phyloP scores from a whole-genome alignment of 2,329 filamentous ascomycete genomes.

The Xylaria digitata region DNA sequence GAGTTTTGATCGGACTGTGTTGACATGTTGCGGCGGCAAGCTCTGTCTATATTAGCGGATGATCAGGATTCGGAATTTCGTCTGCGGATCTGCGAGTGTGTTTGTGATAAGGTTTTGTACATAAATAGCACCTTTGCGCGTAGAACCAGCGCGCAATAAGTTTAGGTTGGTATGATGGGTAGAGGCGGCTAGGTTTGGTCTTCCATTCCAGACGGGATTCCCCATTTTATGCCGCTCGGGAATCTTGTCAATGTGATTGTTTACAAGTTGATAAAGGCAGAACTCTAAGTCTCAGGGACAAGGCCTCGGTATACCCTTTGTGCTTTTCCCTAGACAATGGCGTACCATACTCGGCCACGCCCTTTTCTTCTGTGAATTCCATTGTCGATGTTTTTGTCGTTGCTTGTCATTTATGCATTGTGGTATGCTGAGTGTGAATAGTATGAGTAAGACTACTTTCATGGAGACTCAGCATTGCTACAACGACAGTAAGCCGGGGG shows the following conservation, averaged over 20 bases:
- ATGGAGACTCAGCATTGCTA: background rate
- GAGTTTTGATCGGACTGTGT: background rate
- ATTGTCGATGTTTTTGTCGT: background rate
- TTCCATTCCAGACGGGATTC: background rate
- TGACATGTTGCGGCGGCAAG: background rate
- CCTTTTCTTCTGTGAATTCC: background rate
- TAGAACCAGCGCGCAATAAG: conserved; percentile 1
- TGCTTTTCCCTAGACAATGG: background rate
- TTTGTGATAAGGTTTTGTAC: background rate
- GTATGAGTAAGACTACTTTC: background rate
- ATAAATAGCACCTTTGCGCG: background rate
- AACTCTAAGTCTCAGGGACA: background rate
- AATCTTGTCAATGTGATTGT: conserved; percentile 13
- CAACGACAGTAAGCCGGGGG: background rate
- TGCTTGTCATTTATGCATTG: background rate
- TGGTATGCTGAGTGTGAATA: background rate
- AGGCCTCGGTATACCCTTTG: background rate
- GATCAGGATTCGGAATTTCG: background rate
- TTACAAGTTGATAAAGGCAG: background rate
- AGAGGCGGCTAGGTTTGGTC: background rate
- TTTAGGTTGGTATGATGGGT: background rate
- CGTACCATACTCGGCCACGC: too few relatives aligned
- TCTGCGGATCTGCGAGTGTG: too few relatives aligned
- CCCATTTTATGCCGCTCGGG: background rate
- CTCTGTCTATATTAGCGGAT: background rate